These are phyloP conservation scores for Solanum medicagineum DNA, from an alignment of 257 asterid species.

Conservation along the genomic window DNA sequence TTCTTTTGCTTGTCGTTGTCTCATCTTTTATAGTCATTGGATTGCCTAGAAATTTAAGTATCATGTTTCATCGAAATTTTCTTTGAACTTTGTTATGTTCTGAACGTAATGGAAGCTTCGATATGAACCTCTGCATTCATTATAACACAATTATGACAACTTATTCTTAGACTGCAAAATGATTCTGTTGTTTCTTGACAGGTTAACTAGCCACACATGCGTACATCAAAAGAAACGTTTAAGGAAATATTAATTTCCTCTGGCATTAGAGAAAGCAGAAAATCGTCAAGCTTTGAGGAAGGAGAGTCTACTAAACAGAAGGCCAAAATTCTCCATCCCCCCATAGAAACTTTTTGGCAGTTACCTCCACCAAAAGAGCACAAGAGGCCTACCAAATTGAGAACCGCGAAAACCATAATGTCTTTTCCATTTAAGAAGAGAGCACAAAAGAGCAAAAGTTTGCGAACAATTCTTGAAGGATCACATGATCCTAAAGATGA, in stretches of 20 bases:
- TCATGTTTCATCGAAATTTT: background rate
- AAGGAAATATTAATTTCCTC: slow-evolving; percentile 25
- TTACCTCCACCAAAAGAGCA: slow-evolving; percentile 14
- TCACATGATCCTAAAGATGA: slow-evolving; percentile 40
- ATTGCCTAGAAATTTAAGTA: background rate
- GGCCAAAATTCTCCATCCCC: slow-evolving; percentile 26
- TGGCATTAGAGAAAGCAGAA: slow-evolving; percentile 8
- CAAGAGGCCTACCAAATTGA: background rate
- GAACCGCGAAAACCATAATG: slow-evolving; percentile 17
- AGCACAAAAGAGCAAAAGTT: slow-evolving; percentile 19
- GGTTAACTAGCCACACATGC: slow-evolving; percentile 26
- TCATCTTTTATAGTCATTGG: background rate
- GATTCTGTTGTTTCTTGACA: background rate
- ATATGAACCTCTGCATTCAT: background rate
- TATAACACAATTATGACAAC: background rate
- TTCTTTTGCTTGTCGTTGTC: background rate
- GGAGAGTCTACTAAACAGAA: slow-evolving; percentile 7
- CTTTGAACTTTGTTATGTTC: background rate
- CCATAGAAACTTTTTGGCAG: slow-evolving; percentile 45
- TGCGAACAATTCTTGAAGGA: slow-evolving; percentile 28
- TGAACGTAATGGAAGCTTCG: background rate
- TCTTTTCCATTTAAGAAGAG: slow-evolving; percentile 17
- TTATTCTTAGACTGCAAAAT: background rate
- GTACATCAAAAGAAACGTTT: slow-evolving; percentile 28
- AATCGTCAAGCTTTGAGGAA: slow-evolving; percentile 2